A percentile compares a stretch with the other conserved stretches of the same genome.
Evolutionary conservation across 345 rosid species (phyloP).

Genomic region (Arabidopsis arenosa): DNA sequence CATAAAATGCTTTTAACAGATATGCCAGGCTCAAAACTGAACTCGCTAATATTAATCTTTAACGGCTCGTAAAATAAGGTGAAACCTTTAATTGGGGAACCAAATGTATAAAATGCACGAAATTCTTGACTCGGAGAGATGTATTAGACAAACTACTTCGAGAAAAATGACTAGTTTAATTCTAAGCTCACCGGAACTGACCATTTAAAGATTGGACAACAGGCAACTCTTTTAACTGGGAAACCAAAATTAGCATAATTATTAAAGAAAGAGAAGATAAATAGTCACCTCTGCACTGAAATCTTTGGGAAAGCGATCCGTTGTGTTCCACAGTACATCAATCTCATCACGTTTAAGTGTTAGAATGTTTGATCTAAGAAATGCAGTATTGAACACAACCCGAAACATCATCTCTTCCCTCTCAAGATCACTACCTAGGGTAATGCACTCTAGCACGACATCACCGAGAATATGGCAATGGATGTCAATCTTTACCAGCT

Average conservation of each 20-base stretch:
- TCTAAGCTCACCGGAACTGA: background rate
- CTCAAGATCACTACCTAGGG: conserved; percentile 61
- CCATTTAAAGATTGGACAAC: background rate
- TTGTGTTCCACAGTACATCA: conserved; percentile 69
- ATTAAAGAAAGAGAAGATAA: background rate
- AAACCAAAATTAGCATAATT: background rate
- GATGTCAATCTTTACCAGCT: conserved; percentile 69
- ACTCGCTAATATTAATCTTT: background rate
- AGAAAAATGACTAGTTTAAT: background rate
- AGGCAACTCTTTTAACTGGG: background rate
- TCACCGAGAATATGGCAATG: conserved; percentile 78
- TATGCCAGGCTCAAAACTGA: background rate
- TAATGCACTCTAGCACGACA: conserved; percentile 78
- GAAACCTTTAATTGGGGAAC: background rate
- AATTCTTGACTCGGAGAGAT: conserved; percentile 28
- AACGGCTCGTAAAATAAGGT: background rate
- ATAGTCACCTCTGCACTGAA: conserved; percentile 72
- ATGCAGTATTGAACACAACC: conserved; percentile 80
- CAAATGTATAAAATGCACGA: conserved; percentile 38
- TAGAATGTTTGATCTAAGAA: conserved; percentile 68
- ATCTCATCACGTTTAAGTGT: conserved; percentile 69
- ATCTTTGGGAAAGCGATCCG: conserved; percentile 68
- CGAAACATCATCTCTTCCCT: conserved; percentile 75
- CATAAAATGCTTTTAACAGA: conserved; percentile 6
- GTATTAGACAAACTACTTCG: conserved; percentile 1